phyloP scores from a whole-genome alignment of 345 rosid genomes.

The Lepidium africanum region DNA sequence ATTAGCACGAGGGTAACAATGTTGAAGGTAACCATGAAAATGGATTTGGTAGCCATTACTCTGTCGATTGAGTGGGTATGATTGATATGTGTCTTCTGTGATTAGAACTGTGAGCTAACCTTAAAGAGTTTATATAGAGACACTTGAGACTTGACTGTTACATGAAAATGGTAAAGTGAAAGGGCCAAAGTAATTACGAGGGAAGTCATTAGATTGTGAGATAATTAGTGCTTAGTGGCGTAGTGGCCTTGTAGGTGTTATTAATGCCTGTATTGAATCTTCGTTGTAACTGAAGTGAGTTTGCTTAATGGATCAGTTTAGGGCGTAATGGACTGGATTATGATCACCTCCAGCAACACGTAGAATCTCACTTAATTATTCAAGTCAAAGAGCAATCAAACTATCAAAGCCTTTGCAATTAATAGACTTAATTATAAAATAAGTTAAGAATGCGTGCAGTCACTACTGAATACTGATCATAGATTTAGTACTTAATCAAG shows the following conservation, averaged over 20 bases:
- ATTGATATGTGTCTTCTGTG: constrained; percentile 2
- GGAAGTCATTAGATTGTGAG: constrained; percentile 5
- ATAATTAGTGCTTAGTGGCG: constrained; percentile 16
- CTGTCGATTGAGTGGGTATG: background rate
- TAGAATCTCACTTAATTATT: background rate
- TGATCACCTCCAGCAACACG: background rate
- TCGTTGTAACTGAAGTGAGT: background rate
- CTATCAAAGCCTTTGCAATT: background rate
- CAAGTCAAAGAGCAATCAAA: background rate
- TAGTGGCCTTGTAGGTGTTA: background rate
- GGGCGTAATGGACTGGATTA: background rate
- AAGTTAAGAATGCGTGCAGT: background rate
- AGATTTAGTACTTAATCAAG: background rate
- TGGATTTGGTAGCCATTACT: constrained; percentile 1
- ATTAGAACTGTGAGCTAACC: background rate
- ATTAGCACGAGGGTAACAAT: constrained; percentile 6
- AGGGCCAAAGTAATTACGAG: background rate
- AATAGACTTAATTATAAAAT: background rate
- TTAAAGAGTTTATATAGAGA: constrained; percentile 12
- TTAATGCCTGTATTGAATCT: background rate
- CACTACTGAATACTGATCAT: no score
- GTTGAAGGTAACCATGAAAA: constrained; percentile 7
- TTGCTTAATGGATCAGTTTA: background rate
- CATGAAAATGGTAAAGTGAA: constrained; percentile 13
- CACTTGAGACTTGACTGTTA: constrained; percentile 11